Conservation (phyloP, 495 filamentous ascomycete species). For the Annulohypoxylon moriforme region DNA sequence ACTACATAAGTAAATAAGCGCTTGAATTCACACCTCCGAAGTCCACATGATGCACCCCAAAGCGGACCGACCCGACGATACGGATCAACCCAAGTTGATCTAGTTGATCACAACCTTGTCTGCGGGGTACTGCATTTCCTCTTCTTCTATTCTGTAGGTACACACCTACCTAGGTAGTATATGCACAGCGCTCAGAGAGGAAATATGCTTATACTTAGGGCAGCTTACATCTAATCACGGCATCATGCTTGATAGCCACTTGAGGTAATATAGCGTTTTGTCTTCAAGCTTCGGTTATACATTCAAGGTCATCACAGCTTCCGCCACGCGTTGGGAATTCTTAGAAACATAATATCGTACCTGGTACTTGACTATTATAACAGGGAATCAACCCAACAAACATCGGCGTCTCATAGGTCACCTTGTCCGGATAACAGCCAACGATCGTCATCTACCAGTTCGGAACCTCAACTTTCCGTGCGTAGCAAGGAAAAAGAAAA, state of each 20-base stretch:
- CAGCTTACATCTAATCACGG: neutral
- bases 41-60: neutral
- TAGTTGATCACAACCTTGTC: constrained; percentile 22
- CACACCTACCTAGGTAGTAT: neutral
- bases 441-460: constrained; percentile 9
- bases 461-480: constrained; percentile 5
- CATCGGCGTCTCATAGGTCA: neutral
- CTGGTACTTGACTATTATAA: neutral
- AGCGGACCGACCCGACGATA: constrained; percentile 35
- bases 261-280: neutral
- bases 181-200: constrained; percentile 21
- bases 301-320: constrained; percentile 1
- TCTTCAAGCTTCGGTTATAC: neutral
- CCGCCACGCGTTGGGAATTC: neutral
- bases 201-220: neutral
- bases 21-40: neutral
- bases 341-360: neutral
- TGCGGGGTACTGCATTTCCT: constrained; percentile 10
- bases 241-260: neutral
- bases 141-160: neutral
- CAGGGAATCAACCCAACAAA: neutral
- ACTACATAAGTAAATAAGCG: constrained; percentile 6
- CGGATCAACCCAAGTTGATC: constrained; percentile 18
- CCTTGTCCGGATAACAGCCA: neutral
- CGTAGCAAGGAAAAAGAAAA: constrained; percentile 10